phyloP scores from a whole-genome alignment of 2,329 filamentous ascomycete species.

The Penicillium sp. region DNA sequence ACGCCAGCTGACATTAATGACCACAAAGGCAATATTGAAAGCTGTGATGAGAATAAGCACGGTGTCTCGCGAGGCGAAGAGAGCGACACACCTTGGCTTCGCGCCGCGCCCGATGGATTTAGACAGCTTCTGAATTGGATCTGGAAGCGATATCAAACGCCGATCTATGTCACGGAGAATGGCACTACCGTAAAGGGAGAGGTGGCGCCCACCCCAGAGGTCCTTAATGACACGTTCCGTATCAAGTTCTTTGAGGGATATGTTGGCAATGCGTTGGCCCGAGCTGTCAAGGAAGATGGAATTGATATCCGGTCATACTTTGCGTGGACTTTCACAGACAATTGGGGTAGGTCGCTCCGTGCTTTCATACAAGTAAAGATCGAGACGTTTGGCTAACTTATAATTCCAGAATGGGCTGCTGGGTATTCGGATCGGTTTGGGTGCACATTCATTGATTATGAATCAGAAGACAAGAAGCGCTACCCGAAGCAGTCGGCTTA shows the following conservation, averaged over 20 bases:
- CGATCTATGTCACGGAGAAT: constrained; percentile 83
- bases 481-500: constrained; percentile 77
- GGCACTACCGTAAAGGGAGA: constrained; percentile 78
- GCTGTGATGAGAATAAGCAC: constrained; percentile 65
- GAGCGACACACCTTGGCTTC: constrained; percentile 76
- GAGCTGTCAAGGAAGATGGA: constrained; percentile 61
- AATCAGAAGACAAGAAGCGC: constrained; percentile 67
- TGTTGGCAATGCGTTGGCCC: constrained; percentile 66
- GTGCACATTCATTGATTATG: constrained; percentile 75
- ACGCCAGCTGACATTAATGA: constrained; percentile 58
- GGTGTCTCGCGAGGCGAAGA: constrained; percentile 73
- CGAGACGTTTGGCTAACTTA: background rate
- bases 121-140: constrained; percentile 71
- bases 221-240: constrained; percentile 75
- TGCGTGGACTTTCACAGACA: constrained; percentile 77
- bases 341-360: constrained; percentile 45
- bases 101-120: constrained; percentile 71
- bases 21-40: constrained; percentile 71
- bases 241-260: constrained; percentile 74
- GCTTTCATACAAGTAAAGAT: background rate
- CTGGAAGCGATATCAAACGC: constrained; percentile 68
- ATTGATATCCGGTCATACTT: constrained; percentile 75
- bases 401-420: constrained; percentile 69
- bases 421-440: constrained; percentile 80
- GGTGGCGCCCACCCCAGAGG: constrained; percentile 67